Evolutionary conservation across 2,329 filamentous ascomycete species (phyloP).

Genomic region (Colletotrichum sp.): DNA sequence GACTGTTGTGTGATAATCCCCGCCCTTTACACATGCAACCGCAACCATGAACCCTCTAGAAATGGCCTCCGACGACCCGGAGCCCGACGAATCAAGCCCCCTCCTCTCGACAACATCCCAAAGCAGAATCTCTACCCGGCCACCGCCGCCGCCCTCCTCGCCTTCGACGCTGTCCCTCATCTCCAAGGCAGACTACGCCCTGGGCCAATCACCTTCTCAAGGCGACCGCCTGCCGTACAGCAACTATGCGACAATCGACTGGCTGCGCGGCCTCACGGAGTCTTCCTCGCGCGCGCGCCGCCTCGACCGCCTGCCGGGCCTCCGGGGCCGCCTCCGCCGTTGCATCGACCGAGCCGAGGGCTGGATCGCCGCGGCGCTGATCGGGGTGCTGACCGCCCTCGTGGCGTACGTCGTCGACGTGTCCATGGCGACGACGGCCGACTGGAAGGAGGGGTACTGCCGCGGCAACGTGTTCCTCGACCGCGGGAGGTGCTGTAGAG

Average conservation of each 20-base stretch:
- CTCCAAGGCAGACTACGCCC: constrained; percentile 3
- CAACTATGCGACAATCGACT: constrained; percentile 67
- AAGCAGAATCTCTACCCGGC: neutral
- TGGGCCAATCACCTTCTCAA: constrained; percentile 24
- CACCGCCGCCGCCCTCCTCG: neutral
- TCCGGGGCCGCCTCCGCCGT: constrained; percentile 35
- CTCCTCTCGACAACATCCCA: neutral
- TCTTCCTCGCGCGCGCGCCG: constrained; percentile 46
- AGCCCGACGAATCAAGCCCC: neutral
- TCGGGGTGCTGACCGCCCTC: constrained; percentile 58
- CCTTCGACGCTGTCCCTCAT: neutral
- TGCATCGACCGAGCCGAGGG: constrained; percentile 55
- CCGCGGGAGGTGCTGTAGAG: constrained; percentile 53
- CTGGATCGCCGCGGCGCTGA: constrained; percentile 59
- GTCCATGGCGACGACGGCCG: constrained; percentile 56
- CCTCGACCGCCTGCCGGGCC: constrained; percentile 26
- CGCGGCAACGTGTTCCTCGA: constrained; percentile 45
- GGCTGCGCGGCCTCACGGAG: constrained; percentile 65
- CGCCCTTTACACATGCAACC: neutral
- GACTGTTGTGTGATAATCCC: neutral
- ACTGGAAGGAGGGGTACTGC: constrained; percentile 65
- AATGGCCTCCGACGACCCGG: neutral
- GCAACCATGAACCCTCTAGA: neutral
- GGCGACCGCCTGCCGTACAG: constrained; percentile 64
- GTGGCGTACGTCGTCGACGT: constrained; percentile 62